These are phyloP conservation scores for Pseudoneurospora amorphoporcata DNA, from an alignment of 495 filamentous ascomycete species.

Conservation along the genomic window DNA sequence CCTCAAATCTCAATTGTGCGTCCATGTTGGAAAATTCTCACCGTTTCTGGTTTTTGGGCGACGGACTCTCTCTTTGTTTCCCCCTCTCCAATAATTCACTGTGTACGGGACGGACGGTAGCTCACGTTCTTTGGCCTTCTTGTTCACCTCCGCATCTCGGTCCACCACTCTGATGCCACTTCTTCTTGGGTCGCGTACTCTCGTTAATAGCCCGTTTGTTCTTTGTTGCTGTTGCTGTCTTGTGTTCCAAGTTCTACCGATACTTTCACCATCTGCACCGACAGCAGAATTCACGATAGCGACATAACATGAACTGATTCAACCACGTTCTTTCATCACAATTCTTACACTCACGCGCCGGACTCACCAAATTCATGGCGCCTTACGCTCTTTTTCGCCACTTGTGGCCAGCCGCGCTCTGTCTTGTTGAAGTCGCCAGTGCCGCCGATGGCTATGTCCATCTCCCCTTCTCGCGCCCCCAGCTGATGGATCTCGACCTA, in stretches of 20 bases:
- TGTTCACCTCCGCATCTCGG: not conserved
- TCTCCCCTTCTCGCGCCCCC: not conserved
- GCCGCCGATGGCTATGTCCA: not conserved
- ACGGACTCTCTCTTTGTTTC: not conserved
- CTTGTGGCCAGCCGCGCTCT: not conserved
- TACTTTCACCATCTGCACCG: not conserved
- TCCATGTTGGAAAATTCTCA: not conserved
- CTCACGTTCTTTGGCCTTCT: not conserved
- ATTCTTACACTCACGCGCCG: not conserved
- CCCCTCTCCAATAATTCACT: not conserved
- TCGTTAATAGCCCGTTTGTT: not conserved
- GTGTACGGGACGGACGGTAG: not conserved
- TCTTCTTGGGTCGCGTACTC: not conserved
- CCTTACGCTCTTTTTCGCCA: not conserved
- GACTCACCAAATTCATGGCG: not conserved
- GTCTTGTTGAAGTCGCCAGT: not conserved
- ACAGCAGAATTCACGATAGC: not conserved
- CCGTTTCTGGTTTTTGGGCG: not conserved
- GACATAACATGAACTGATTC: not conserved
- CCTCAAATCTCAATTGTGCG: not conserved
- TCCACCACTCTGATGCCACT: not conserved
- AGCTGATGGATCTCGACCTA: not conserved
- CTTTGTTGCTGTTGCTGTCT: not conserved
- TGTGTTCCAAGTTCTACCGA: not conserved
- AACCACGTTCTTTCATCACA: not conserved